Percentiles rank a stretch among this genome's conserved stretches.
phyloP scores from a whole-genome alignment of 805 yeast genomes.

The Metschnikowia cerradonensis region DNA sequence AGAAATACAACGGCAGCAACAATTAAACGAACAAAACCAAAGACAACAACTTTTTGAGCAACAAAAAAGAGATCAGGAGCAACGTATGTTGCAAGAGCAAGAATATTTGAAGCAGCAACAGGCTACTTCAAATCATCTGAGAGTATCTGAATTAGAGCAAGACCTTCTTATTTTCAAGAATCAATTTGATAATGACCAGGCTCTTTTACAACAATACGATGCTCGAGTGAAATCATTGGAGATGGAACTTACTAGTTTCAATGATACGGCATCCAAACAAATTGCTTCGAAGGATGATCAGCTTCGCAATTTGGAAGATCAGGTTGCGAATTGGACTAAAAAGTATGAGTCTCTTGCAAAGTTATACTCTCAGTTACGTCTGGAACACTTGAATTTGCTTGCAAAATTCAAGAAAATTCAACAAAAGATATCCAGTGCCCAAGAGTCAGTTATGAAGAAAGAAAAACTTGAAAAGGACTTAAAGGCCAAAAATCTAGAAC shows the following conservation, averaged over 20 bases:
- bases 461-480: conserved; percentile 79
- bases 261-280: conserved; percentile 67
- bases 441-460: conserved; percentile 80
- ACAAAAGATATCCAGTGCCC: conserved; percentile 83
- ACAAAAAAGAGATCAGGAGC: conserved; percentile 67
- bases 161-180: conserved; percentile 70
- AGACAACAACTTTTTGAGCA: conserved; percentile 73
- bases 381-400: conserved; percentile 79
- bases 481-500: conserved; percentile 79
- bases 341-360: conserved; percentile 89
- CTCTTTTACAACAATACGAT: conserved; percentile 82
- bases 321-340: conserved; percentile 70
- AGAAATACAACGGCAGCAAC: conserved; percentile 60
- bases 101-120: conserved; percentile 63
- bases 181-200: conserved; percentile 83
- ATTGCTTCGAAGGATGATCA: conserved; percentile 74
- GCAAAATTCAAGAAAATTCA: conserved; percentile 76
- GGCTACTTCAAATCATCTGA: conserved; percentile 71
- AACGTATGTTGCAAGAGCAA: conserved; percentile 66
- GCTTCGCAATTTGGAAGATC: conserved; percentile 63
- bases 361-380: conserved; percentile 84
- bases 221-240: conserved; percentile 78
- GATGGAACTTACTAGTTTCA: conserved; percentile 57
- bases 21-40: conserved; percentile 62
- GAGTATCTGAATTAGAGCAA: conserved; percentile 76